Evolutionary conservation across 1,284 basidiomycete species (phyloP).

Genomic region (Melampsora americana): DNA sequence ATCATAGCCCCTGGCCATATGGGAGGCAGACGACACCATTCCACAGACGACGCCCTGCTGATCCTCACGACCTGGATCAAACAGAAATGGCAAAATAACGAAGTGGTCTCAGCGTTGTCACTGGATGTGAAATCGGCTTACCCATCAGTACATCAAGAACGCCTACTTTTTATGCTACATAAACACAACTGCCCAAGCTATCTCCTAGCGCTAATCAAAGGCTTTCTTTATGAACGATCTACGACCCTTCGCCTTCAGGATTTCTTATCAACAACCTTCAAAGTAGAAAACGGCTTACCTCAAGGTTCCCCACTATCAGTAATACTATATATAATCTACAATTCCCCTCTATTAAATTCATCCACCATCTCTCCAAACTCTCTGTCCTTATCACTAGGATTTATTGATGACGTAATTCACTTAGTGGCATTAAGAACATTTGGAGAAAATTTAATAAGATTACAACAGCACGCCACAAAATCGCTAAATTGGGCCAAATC

Average conservation of each 20-base stretch:
- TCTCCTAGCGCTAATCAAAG: neutral
- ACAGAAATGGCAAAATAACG: constrained; percentile 2
- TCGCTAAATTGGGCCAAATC: neutral
- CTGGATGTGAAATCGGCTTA: constrained; percentile 22
- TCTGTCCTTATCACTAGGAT: neutral
- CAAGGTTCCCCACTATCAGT: constrained; percentile 29
- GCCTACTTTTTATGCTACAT: neutral
- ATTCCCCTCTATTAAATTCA: constrained; percentile 19
- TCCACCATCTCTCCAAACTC: neutral
- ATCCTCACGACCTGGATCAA: too few species aligned
- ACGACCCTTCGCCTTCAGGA: neutral
- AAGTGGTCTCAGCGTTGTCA: neutral
- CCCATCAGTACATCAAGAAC: neutral
- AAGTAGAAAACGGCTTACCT: too few species aligned
- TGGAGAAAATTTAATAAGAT: neutral
- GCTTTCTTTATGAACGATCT: neutral
- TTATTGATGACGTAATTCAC: constrained; percentile 24
- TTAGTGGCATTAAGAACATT: neutral
- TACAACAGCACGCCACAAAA: neutral
- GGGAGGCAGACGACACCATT: too few species aligned
- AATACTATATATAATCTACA: constrained; percentile 26
- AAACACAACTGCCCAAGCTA: constrained; percentile 16
- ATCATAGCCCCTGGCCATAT: too few species aligned
- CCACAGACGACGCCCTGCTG: too few species aligned
- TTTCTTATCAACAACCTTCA: neutral